Percentiles rank a stretch among this genome's conserved stretches.
phyloP scores from a whole-genome alignment of 2,329 filamentous ascomycete species.

The Colletotrichum higginsianum region DNA sequence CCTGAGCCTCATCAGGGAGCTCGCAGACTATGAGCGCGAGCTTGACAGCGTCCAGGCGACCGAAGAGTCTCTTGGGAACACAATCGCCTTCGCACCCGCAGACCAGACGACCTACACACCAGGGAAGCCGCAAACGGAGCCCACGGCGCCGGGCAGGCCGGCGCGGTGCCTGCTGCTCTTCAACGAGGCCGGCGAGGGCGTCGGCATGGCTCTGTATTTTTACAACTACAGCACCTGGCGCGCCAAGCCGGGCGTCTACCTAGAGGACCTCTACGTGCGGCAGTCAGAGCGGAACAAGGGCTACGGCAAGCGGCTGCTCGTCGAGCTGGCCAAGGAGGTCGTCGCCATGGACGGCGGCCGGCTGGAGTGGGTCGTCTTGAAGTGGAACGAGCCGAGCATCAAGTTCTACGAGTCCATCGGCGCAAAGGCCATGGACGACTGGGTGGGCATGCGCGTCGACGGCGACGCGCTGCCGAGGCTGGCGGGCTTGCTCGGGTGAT shows the following conservation, averaged over 20 bases:
- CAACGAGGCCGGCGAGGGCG: constrained; percentile 63
- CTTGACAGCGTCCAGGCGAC: constrained; percentile 83
- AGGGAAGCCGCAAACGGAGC: constrained; percentile 61
- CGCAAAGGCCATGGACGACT: constrained; percentile 77
- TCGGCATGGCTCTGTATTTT: constrained; percentile 91
- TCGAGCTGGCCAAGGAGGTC: constrained; percentile 84
- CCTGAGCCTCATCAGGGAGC: constrained; percentile 84
- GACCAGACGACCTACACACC: constrained; percentile 55
- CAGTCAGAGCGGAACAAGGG: constrained; percentile 79
- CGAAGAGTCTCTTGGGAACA: constrained; percentile 77
- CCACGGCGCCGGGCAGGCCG: constrained; percentile 70
- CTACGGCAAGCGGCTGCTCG: constrained; percentile 83
- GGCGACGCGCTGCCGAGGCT: constrained; percentile 75
- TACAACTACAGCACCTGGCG: constrained; percentile 98
- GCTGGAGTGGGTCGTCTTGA: constrained; percentile 91
- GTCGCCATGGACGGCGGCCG: constrained; percentile 79
- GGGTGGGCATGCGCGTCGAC: constrained; percentile 83
- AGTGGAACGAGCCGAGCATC: constrained; percentile 94
- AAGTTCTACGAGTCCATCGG: constrained; percentile 85
- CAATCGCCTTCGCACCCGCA: constrained; percentile 82
- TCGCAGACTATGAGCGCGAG: constrained; percentile 90
- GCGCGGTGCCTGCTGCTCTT: constrained; percentile 83
- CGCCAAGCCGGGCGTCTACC: constrained; percentile 87
- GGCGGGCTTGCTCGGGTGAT: constrained; percentile 58
- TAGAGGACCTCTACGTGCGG: constrained; percentile 93